Conservation (phyloP, 768 basidiomycete genomes). For the Lentinula raphanica region DNA sequence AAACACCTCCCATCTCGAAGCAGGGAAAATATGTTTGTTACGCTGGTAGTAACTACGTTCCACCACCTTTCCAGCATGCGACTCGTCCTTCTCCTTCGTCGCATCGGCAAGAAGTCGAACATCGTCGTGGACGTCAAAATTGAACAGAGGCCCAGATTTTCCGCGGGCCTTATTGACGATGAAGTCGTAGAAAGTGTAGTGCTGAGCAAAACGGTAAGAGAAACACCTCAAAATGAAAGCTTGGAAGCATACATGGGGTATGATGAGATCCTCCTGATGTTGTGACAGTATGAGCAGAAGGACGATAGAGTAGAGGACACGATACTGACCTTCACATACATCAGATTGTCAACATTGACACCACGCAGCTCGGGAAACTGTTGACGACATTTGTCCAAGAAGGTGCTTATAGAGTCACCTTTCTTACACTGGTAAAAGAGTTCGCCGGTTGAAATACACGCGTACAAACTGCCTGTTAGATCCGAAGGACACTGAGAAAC, state of each 20-base stretch:
- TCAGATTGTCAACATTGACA: conserved; percentile 90
- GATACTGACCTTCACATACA: conserved; percentile 87
- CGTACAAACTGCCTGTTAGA: neutral
- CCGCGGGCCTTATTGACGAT: conserved; percentile 98
- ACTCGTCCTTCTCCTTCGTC: conserved; percentile 95
- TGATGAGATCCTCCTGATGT: conserved; percentile 88
- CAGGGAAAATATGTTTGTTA: conserved; percentile 97
- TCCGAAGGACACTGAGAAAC: neutral
- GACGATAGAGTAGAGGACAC: neutral
- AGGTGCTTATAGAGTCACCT: conserved; percentile 80
- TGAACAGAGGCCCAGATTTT: conserved; percentile 96
- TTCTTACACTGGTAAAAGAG: conserved; percentile 78
- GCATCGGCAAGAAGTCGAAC: conserved; percentile 92
- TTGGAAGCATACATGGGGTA: conserved; percentile 74
- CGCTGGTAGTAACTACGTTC: conserved; percentile 93
- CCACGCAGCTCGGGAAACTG: conserved; percentile 92
- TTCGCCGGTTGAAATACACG: neutral
- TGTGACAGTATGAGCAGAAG: neutral
- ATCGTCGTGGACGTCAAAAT: conserved; percentile 99
- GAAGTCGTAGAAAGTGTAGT: conserved; percentile 97
- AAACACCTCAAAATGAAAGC: neutral
- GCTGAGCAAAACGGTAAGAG: conserved; percentile 38
- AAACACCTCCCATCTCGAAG: conserved; percentile 95
- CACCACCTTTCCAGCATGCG: conserved; percentile 97
- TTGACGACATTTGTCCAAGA: conserved; percentile 88